phyloP scores from a whole-genome alignment of 177 flowering plant species.

The Vitis hybrid region DNA sequence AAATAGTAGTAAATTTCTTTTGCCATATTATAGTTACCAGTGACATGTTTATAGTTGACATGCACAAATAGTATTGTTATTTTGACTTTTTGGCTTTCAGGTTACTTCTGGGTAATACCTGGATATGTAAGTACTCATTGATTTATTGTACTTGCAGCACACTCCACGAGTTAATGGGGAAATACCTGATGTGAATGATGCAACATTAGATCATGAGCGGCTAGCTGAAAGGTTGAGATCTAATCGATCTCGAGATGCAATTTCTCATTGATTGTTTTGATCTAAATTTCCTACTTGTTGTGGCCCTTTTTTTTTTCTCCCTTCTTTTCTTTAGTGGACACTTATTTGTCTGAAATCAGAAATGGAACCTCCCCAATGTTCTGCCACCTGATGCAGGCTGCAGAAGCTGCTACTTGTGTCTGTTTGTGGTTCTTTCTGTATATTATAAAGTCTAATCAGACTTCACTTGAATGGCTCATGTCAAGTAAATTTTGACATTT shows the following conservation, averaged over 20 bases:
- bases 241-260: neutral
- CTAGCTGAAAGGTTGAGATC: constrained; percentile 64
- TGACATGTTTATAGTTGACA: too few relatives aligned
- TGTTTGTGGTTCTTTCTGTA: too few relatives aligned
- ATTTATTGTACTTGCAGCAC: constrained; percentile 55
- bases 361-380: too few relatives aligned
- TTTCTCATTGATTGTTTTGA: constrained; percentile 1
- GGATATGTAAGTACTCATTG: constrained; percentile 11
- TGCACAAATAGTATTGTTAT: neutral
- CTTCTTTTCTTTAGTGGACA: neutral
- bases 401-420: too few relatives aligned
- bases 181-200: constrained; percentile 83
- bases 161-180: constrained; percentile 79
- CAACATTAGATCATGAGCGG: constrained; percentile 77
- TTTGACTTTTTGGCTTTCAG: neutral
- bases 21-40: too few relatives aligned
- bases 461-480: neutral
- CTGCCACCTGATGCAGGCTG: too few relatives aligned
- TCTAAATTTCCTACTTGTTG: neutral
- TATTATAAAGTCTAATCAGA: neutral
- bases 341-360: neutral
- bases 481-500: neutral
- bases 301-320: neutral
- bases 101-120: neutral
- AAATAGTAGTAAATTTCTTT: too few relatives aligned